These are phyloP conservation scores for Magnusiomyces clavatus DNA, from an alignment of 1,139 yeast genomes.

Conservation along the genomic window DNA sequence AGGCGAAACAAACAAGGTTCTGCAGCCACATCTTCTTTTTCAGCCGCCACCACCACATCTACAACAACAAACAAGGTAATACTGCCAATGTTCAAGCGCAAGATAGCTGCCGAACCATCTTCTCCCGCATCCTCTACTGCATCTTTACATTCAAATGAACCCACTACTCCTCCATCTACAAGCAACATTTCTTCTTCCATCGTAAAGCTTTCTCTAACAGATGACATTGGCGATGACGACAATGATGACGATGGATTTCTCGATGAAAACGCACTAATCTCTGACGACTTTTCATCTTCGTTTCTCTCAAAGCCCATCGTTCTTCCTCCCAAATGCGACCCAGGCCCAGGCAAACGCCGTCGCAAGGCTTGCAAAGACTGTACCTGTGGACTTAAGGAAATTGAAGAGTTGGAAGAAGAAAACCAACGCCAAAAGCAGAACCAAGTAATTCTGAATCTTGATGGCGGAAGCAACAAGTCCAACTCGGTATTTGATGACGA, in stretches of 20 bases:
- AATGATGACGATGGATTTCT: constrained; percentile 44
- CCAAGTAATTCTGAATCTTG: constrained; percentile 12
- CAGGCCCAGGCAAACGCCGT: constrained; percentile 44
- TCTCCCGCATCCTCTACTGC: constrained; percentile 4
- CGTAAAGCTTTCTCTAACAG: constrained; percentile 33
- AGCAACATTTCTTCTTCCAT: constrained; percentile 31
- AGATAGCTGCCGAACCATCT: constrained; percentile 4
- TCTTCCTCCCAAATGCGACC: constrained; percentile 36
- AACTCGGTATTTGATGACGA: constrained; percentile 38
- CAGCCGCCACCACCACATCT: constrained; percentile 7
- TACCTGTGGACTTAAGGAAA: constrained; percentile 89
- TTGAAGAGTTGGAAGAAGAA: constrained; percentile 37
- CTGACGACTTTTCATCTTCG: constrained; percentile 21
- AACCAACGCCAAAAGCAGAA: constrained; percentile 24
- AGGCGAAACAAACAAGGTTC: constrained; percentile 8
- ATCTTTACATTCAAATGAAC: not conserved
- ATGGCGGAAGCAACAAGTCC: constrained; percentile 47
- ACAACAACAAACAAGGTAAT: constrained; percentile 8
- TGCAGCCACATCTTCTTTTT: too few species aligned
- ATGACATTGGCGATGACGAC: constrained; percentile 39
- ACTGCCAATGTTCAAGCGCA: constrained; percentile 8
- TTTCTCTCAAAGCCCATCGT: constrained; percentile 34
- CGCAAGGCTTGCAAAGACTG: constrained; percentile 85
- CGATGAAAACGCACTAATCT: constrained; percentile 26
- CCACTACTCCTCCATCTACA: constrained; percentile 16